Percentiles rank a stretch among this genome's conserved stretches.
These are phyloP conservation scores for Spongospora subterranea DNA, from an alignment of 208 protist species.

Conservation along the genomic window DNA sequence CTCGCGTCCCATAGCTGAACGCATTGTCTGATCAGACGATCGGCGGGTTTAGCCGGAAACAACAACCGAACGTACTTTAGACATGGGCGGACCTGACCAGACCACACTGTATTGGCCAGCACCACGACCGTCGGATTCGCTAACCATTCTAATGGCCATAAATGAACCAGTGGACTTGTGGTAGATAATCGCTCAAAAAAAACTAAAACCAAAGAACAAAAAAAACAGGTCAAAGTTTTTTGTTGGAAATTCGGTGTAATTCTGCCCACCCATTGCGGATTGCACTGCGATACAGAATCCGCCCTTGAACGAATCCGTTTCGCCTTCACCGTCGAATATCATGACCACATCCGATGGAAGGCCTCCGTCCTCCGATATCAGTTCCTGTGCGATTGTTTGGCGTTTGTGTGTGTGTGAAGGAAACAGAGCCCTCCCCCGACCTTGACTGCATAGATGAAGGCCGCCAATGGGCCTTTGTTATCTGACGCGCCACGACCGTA, in stretches of 20 bases:
- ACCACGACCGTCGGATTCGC: conserved; percentile 26
- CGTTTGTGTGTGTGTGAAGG: not conserved
- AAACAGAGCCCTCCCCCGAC: not conserved
- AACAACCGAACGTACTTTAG: not conserved
- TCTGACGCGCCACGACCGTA: conserved; percentile 71
- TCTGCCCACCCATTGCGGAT: not conserved
- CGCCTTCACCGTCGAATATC: conserved; percentile 28
- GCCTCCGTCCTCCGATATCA: conserved; percentile 23
- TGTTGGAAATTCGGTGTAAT: not conserved
- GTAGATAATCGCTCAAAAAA: not conserved
- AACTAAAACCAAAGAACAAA: not conserved
- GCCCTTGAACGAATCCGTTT: not conserved
- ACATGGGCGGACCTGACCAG: conserved; percentile 38
- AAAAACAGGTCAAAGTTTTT: not conserved
- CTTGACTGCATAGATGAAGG: conserved; percentile 66
- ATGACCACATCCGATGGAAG: not conserved
- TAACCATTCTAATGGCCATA: conserved; percentile 61
- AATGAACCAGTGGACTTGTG: too few relatives aligned
- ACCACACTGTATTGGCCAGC: conserved; percentile 58
- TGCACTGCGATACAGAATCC: not conserved
- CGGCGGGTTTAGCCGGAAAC: conserved; percentile 58
- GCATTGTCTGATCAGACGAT: not conserved
- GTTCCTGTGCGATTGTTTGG: not conserved
- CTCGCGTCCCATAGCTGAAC: conserved; percentile 39
- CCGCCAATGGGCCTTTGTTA: conserved; percentile 70